These are phyloP conservation scores for Aureobasidium musti DNA, from an alignment of 2,329 filamentous ascomycete species.

Conservation along the genomic window DNA sequence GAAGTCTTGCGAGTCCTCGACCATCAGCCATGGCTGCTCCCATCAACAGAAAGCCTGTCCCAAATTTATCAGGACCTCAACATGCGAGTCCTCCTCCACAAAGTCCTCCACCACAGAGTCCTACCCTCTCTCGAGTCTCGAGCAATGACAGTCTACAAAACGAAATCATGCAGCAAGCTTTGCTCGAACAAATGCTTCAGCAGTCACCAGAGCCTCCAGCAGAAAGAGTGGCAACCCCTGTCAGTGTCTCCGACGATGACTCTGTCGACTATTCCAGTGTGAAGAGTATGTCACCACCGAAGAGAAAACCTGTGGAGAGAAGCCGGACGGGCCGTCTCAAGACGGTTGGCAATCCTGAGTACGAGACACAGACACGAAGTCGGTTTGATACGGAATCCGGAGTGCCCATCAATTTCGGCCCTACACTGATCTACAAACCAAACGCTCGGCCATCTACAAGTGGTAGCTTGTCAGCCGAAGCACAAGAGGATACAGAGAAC, in stretches of 20 bases:
- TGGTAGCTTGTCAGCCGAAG: constrained; percentile 38
- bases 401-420: constrained; percentile 84
- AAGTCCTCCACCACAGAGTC: not conserved
- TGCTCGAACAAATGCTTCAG: constrained; percentile 44
- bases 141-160: constrained; percentile 49
- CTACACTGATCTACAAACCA: constrained; percentile 69
- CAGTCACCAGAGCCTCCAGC: constrained; percentile 35
- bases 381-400: constrained; percentile 39
- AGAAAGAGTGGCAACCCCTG: constrained; percentile 32
- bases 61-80: not conserved
- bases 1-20: not conserved
- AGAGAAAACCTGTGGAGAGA: constrained; percentile 59
- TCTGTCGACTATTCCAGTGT: constrained; percentile 77
- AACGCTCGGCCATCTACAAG: constrained; percentile 58
- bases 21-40: not conserved
- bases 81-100: not conserved
- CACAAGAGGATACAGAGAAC: not conserved
- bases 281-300: constrained; percentile 44
- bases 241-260: constrained; percentile 63
- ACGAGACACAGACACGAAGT: constrained; percentile 49
- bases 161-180: constrained; percentile 49
- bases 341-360: constrained; percentile 64
- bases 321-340: constrained; percentile 79
- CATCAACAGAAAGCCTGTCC: constrained; percentile 25
- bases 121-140: constrained; percentile 34